Percentiles rank a stretch among this genome's conserved stretches.
phyloP scores from a whole-genome alignment of 768 basidiomycete species.

The Russula foetens region DNA sequence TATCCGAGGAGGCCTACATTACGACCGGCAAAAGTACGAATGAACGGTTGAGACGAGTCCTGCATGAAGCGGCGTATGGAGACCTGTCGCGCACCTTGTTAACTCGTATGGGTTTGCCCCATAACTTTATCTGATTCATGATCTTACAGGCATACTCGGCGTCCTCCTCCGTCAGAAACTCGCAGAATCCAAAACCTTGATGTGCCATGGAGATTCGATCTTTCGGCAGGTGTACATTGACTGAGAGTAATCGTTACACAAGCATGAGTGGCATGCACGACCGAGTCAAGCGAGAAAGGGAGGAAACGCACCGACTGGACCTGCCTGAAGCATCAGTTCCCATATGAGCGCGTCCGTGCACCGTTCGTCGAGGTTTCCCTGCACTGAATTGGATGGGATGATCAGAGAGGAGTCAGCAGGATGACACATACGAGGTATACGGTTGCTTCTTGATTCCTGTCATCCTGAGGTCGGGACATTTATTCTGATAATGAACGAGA shows the following conservation, averaged over 20 bases:
- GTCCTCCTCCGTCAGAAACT: conserved; percentile 97
- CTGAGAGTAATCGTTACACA: conserved; percentile 31
- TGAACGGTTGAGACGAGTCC: conserved; percentile 4
- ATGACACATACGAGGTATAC: conserved; percentile 42
- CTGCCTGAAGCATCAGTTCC: conserved; percentile 99
- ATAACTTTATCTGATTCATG: conserved; percentile 99
- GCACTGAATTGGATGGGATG: background rate
- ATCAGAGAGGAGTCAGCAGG: background rate
- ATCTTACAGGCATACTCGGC: conserved; percentile 99
- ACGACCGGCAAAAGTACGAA: background rate
- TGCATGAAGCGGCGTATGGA: background rate
- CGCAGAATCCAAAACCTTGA: conserved; percentile 99
- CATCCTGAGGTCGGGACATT: conserved; percentile 42
- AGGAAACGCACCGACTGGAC: conserved; percentile 80
- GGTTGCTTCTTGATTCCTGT: conserved; percentile 55
- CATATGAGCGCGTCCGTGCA: conserved; percentile 91
- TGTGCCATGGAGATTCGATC: conserved; percentile 98
- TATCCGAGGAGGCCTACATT: conserved; percentile 86
- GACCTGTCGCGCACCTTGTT: conserved; percentile 70
- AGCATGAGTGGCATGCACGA: background rate
- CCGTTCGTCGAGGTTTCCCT: conserved; percentile 97
- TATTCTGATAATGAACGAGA: background rate
- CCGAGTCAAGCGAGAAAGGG: background rate
- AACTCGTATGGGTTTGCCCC: conserved; percentile 97
- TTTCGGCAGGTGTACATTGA: conserved; percentile 97